Conservation (phyloP, 768 basidiomycete species). For the Lentinula guzmanii region DNA sequence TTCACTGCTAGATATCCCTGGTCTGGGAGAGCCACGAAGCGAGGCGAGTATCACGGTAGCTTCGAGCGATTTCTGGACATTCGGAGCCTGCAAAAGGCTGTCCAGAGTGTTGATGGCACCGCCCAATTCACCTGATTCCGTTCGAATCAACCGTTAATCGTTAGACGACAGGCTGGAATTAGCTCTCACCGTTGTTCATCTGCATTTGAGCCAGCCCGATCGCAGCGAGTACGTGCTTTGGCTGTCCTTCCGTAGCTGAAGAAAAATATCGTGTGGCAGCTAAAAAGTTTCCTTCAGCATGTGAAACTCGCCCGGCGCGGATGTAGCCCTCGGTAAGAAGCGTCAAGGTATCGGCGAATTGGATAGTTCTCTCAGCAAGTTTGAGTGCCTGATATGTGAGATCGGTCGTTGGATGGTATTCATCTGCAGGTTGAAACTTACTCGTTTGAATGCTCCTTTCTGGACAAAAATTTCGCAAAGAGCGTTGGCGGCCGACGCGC, state of each 20-base stretch:
- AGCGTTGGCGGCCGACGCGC: slow-evolving; percentile 78
- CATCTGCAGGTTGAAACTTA: slow-evolving; percentile 21
- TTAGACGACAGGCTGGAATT: not conserved
- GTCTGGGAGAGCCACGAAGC: slow-evolving; percentile 76
- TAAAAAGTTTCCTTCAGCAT: slow-evolving; percentile 57
- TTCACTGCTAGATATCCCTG: slow-evolving; percentile 73
- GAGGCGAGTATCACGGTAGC: slow-evolving; percentile 88
- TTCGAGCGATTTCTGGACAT: slow-evolving; percentile 65
- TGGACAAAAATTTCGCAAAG: slow-evolving; percentile 74
- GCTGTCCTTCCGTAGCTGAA: slow-evolving; percentile 58
- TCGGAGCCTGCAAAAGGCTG: slow-evolving; percentile 62
- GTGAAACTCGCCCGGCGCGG: slow-evolving; percentile 74
- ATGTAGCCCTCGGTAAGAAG: slow-evolving; percentile 85
- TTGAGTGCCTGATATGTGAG: slow-evolving; percentile 62
- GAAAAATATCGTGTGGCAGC: slow-evolving; percentile 72
- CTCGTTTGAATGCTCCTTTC: slow-evolving; percentile 60
- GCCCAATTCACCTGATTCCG: slow-evolving; percentile 62
- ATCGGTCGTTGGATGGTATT: not conserved
- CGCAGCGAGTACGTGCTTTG: slow-evolving; percentile 71
- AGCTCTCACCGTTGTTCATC: slow-evolving; percentile 63
- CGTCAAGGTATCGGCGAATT: slow-evolving; percentile 85
- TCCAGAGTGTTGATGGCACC: slow-evolving; percentile 85
- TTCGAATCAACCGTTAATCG: not conserved
- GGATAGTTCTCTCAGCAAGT: slow-evolving; percentile 88
- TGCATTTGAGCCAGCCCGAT: slow-evolving; percentile 87